A percentile compares a stretch with the other conserved stretches of the same genome.
Evolutionary conservation across 305 asterid species (phyloP).

Genomic region (Ilex paraguariensis): DNA sequence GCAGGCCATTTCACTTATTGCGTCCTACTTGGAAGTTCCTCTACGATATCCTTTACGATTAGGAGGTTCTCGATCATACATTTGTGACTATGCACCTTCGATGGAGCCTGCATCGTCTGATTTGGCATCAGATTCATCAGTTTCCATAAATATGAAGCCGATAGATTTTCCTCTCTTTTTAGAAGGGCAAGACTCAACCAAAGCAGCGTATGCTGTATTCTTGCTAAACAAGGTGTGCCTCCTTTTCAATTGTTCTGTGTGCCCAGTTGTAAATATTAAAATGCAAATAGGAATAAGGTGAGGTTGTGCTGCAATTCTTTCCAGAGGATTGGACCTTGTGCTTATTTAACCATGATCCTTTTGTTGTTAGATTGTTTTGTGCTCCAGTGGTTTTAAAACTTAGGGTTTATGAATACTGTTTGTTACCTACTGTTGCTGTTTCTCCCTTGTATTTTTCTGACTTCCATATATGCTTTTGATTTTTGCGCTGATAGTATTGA

Average conservation of each 20-base stretch:
- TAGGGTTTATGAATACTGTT: not conserved
- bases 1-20: constrained; percentile 85
- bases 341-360: not conserved
- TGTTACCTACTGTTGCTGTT: no score
- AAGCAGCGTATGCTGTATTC: constrained; percentile 97
- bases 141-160: constrained; percentile 47
- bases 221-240: constrained; percentile 87
- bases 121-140: constrained; percentile 34
- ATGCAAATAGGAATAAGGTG: not conserved
- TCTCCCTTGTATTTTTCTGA: no score
- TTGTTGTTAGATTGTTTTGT: no score
- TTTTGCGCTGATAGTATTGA: no score
- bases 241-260: constrained; percentile 12
- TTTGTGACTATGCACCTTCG: constrained; percentile 82
- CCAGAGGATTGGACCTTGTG: no score
- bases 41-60: constrained; percentile 81
- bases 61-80: constrained; percentile 94
- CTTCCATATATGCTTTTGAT: no score
- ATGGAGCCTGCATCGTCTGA: constrained; percentile 58
- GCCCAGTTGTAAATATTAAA: not conserved
- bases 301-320: no score
- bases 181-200: constrained; percentile 95
- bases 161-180: constrained; percentile 86
- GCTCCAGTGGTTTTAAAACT: not conserved
- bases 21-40: constrained; percentile 83